phyloP scores from a whole-genome alignment of 495 filamentous ascomycete species.

The Peziza echinospora region DNA sequence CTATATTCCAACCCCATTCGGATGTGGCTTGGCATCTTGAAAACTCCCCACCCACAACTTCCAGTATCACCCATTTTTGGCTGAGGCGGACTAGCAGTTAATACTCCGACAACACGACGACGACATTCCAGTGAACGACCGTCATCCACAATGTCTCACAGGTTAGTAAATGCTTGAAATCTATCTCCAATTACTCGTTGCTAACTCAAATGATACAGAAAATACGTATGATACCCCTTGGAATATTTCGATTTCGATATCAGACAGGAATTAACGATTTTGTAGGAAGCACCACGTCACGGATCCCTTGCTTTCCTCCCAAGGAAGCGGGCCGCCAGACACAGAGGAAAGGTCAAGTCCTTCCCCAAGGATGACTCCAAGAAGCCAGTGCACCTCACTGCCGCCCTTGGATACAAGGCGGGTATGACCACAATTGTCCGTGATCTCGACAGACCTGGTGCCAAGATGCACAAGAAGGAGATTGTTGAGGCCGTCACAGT shows the following conservation, averaged over 20 bases:
- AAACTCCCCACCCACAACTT: no score
- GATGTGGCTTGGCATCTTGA: no score
- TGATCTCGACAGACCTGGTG: conserved; percentile 96
- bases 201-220: no score
- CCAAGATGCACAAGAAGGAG: conserved; percentile 99
- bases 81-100: no score
- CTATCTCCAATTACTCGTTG: no score
- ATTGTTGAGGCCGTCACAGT: conserved; percentile 97
- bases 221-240: background rate
- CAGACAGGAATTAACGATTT: background rate
- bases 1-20: no score
- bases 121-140: background rate
- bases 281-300: conserved; percentile 69
- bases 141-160: background rate
- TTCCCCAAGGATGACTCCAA: conserved; percentile 99
- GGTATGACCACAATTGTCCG: conserved; percentile 99
- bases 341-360: conserved; percentile 88
- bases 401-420: conserved; percentile 99
- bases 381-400: conserved; percentile 97
- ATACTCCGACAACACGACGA: no score
- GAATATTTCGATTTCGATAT: no score
- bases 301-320: conserved; percentile 95
- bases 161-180: no score
- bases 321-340: conserved; percentile 86
- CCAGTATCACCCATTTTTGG: no score